phyloP scores from a whole-genome alignment of 257 asterid genomes.

The Gentiana straminea region DNA sequence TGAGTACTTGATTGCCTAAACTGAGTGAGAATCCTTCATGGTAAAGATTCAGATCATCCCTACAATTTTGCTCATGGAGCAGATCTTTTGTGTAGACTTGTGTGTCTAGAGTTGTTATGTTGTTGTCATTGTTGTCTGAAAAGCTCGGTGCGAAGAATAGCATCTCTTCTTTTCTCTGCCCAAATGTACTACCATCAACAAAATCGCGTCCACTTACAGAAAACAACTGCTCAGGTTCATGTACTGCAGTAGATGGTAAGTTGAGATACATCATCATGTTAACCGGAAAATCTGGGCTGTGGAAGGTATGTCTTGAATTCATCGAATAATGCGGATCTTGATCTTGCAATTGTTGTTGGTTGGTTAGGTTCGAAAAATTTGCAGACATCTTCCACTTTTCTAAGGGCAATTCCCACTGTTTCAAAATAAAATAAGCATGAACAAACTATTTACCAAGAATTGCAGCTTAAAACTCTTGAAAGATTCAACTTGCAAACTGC shows the following conservation, averaged over 20 bases:
- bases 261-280: constrained; percentile 27
- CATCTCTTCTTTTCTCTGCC: constrained; percentile 30
- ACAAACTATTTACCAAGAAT: constrained; percentile 10
- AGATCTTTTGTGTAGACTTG: constrained; percentile 20
- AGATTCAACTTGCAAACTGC: constrained; percentile 1
- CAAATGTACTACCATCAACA: constrained; percentile 22
- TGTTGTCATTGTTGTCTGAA: constrained; percentile 32
- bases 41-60: constrained; percentile 27
- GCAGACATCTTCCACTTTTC: constrained; percentile 38
- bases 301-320: constrained; percentile 30
- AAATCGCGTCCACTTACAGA: constrained; percentile 22
- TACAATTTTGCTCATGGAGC: constrained; percentile 8
- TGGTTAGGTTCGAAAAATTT: constrained; percentile 29
- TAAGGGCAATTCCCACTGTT: not conserved
- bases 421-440: not conserved
- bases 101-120: constrained; percentile 20
- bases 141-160: constrained; percentile 20
- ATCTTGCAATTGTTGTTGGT: constrained; percentile 32
- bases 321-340: constrained; percentile 24
- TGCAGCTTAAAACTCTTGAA: constrained; percentile 5
- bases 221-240: constrained; percentile 20
- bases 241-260: constrained; percentile 21
- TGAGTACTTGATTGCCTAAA: constrained; percentile 45
- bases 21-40: constrained; percentile 57
- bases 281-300: constrained; percentile 26